Conservation (phyloP, 2,329 filamentous ascomycete genomes). For the Diaporthe capsici region DNA sequence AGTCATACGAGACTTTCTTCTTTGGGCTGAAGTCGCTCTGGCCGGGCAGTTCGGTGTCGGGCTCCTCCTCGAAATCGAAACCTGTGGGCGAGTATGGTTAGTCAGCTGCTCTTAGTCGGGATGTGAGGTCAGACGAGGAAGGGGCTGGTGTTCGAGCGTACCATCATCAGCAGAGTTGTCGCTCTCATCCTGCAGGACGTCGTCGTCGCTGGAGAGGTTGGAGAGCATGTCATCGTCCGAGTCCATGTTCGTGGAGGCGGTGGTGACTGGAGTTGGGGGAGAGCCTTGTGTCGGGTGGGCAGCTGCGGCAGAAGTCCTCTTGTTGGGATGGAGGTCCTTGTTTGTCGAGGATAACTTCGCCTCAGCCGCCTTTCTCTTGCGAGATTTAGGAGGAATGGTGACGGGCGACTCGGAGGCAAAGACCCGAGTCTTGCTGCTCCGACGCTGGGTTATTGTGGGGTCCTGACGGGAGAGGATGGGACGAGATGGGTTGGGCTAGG, state of each 20-base stretch:
- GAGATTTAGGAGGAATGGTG: slow-evolving; percentile 72
- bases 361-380: slow-evolving; percentile 77
- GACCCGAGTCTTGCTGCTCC: slow-evolving; percentile 39
- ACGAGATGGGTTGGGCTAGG: slow-evolving; percentile 8
- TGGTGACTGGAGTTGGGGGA: slow-evolving; percentile 71
- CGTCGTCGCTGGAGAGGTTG: slow-evolving; percentile 82
- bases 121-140: slow-evolving; percentile 16
- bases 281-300: slow-evolving; percentile 57
- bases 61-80: slow-evolving; percentile 71
- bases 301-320: slow-evolving; percentile 69
- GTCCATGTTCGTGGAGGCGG: slow-evolving; percentile 80
- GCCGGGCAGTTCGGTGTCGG: slow-evolving; percentile 67
- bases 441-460: slow-evolving; percentile 26
- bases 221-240: slow-evolving; percentile 97
- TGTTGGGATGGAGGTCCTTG: slow-evolving; percentile 61
- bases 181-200: slow-evolving; percentile 82
- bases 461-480: slow-evolving; percentile 10
- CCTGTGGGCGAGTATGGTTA: slow-evolving; percentile 55
- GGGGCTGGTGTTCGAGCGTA: slow-evolving; percentile 48
- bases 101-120: slow-evolving; percentile 30
- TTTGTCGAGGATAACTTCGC: slow-evolving; percentile 67
- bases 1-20: slow-evolving; percentile 82
- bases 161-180: slow-evolving; percentile 75
- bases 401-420: slow-evolving; percentile 41
- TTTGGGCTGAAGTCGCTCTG: slow-evolving; percentile 77